phyloP scores from a whole-genome alignment of 805 yeast genomes.

The Lipomyces chichibuensis region DNA sequence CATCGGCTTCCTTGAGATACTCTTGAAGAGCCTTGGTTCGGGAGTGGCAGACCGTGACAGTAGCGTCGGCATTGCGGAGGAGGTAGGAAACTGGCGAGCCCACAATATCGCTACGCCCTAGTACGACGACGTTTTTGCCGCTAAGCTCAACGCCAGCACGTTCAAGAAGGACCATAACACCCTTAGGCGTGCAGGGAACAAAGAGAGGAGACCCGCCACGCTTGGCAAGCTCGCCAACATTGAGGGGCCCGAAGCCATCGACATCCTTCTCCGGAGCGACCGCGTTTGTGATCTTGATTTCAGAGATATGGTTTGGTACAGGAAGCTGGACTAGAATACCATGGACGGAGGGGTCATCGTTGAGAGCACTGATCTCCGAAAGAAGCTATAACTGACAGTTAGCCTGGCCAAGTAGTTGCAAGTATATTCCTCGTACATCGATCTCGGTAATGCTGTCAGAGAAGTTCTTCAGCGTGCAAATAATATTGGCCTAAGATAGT shows the following conservation, averaged over 20 bases:
- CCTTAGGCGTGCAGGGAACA: constrained; percentile 95
- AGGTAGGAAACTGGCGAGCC: constrained; percentile 91
- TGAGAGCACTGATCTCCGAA: constrained; percentile 61
- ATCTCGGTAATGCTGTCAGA: constrained; percentile 64
- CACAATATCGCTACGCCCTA: constrained; percentile 95
- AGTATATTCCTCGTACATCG: constrained; percentile 47
- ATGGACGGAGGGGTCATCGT: constrained; percentile 74
- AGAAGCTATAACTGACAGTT: constrained; percentile 44
- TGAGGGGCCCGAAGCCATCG: constrained; percentile 89
- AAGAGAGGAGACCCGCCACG: constrained; percentile 81
- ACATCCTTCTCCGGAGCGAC: constrained; percentile 87
- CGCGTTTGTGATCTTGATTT: constrained; percentile 74
- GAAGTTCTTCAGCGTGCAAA: constrained; percentile 65
- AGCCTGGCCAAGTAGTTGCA: neutral
- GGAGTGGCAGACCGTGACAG: constrained; percentile 87
- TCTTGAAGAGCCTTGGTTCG: constrained; percentile 63
- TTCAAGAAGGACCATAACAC: constrained; percentile 78
- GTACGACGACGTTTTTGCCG: constrained; percentile 87
- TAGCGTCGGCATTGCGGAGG: constrained; percentile 73
- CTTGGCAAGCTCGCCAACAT: constrained; percentile 88
- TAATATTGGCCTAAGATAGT: constrained; percentile 60
- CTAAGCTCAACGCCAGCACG: constrained; percentile 64
- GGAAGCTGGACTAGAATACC: constrained; percentile 93
- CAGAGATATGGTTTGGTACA: constrained; percentile 77
- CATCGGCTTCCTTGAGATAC: constrained; percentile 71